Conservation (phyloP, 352 stramenopile species). For the Thalassiosira livingstoniorum region DNA sequence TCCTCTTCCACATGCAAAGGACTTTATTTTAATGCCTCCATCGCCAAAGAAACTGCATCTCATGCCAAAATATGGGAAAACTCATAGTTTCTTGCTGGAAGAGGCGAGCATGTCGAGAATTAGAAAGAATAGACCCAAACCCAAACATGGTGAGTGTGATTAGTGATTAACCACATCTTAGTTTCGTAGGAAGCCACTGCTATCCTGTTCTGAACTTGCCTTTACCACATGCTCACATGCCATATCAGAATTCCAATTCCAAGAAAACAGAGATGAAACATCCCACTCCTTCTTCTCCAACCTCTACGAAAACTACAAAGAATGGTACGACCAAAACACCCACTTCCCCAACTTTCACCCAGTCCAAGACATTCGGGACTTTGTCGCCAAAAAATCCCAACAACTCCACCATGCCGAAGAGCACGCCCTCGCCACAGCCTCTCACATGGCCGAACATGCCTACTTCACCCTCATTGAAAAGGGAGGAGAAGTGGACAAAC, state of each 20-base stretch:
- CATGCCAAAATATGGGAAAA: slow-evolving; percentile 36
- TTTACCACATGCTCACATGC: too few relatives aligned
- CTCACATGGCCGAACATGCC: slow-evolving; percentile 67
- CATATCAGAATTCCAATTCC: slow-evolving; percentile 50
- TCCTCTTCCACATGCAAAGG: too few relatives aligned
- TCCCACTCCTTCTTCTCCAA: slow-evolving; percentile 78
- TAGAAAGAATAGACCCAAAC: slow-evolving; percentile 29
- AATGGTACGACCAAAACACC: slow-evolving; percentile 69
- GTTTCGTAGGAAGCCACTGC: background rate
- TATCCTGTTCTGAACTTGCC: too few relatives aligned
- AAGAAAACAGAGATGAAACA: slow-evolving; percentile 57
- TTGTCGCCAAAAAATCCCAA: slow-evolving; percentile 70
- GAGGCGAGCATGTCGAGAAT: slow-evolving; percentile 14
- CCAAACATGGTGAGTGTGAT: slow-evolving; percentile 14
- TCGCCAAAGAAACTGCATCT: slow-evolving; percentile 29
- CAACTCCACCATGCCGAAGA: slow-evolving; percentile 68
- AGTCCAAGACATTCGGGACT: slow-evolving; percentile 74
- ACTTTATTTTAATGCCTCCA: slow-evolving; percentile 19
- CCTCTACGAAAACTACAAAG: slow-evolving; percentile 80
- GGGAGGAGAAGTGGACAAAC: slow-evolving; percentile 75
- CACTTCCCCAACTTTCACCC: slow-evolving; percentile 68
- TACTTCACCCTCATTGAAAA: slow-evolving; percentile 77
- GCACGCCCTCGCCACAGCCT: slow-evolving; percentile 69
- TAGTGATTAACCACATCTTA: background rate
- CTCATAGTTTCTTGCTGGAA: background rate